Evolutionary conservation across 1,139 yeast species (phyloP), one percentile per base, ranked within the genome.

Genomic region (Taiozyma sp.): DNA sequence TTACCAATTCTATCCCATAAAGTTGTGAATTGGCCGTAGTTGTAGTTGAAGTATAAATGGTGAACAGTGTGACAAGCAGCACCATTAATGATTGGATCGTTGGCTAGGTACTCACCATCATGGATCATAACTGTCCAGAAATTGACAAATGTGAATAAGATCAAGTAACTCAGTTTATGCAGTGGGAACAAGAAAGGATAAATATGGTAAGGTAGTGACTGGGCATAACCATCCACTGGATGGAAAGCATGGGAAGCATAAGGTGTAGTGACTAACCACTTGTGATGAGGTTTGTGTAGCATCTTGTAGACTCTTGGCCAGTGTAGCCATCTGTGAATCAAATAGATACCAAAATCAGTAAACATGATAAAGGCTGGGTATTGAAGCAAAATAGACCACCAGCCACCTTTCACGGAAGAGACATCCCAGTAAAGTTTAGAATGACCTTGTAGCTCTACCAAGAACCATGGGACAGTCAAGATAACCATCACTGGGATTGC

Each of bases 81-180:
- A 62, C 99, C 99, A 70, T 93, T 93, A 57, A 93, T 87, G 53
- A 90, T 80, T 8, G 98, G 97, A 69, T 91, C 96, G 68, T 89
- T 87, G 47, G 97, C 87, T 75, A 93, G 70, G 70, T 91, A 95
- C 66, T 91, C 95, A 57, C 99, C 99, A 68, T 93, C 99, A 70
- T 93, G 99, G 67, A 93, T 93, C 96, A 92, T 86, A 44, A 93
- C 96, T 5, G 99, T 90, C 99, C 99, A 93, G 67, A 93, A 84
- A 71, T 95, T 93, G 60, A 93, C 97, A 71, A 91, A 85, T 0
- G 93, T 83, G 74, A 93, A 93, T 58, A 93, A 75, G 19, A 81
- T 63, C 66, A 93, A 76, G 70, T 92, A 93, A 38, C 89, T 81
- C 38, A 88, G 75, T 72, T 92, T 93, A 74, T 93, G 95, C 60